Evolutionary conservation across 2,329 filamentous ascomycete genomes (phyloP).

Genomic region (Sporothrix luriei): DNA sequence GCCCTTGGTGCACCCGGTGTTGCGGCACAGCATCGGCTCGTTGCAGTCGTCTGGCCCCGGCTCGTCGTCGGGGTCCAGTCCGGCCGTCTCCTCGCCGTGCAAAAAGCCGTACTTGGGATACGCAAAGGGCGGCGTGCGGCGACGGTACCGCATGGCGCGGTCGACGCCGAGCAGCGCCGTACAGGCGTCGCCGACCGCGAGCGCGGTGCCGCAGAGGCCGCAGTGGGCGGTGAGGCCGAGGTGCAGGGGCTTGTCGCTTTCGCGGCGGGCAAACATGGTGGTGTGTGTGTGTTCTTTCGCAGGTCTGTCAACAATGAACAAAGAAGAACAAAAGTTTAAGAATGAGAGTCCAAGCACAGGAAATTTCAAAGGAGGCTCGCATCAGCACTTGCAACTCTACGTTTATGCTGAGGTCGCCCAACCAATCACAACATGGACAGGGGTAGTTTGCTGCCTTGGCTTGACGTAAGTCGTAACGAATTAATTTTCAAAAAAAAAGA

Average conservation of each 20-base stretch:
- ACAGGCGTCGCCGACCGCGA: constrained; percentile 7
- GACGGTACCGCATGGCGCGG: background rate
- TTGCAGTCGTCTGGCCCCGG: background rate
- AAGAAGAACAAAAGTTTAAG: no score
- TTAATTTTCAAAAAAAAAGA: no score
- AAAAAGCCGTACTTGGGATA: constrained; percentile 25
- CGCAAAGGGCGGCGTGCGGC: background rate
- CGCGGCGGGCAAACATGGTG: constrained; percentile 19
- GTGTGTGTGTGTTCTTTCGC: background rate
- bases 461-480: no score
- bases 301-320: no score
- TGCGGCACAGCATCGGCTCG: constrained; percentile 17
- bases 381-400: no score
- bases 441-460: no score
- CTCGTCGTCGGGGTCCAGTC: background rate
- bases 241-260: constrained; percentile 23
- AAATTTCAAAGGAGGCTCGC: no score
- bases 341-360: no score
- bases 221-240: constrained; percentile 24
- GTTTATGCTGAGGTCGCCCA: no score
- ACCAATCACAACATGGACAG: no score
- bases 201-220: constrained; percentile 20
- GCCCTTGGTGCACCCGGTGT: background rate
- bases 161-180: constrained; percentile 18
- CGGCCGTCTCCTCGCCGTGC: background rate